Conservation (phyloP, 2,329 filamentous ascomycete genomes). For the Microsporum ferrugineum region DNA sequence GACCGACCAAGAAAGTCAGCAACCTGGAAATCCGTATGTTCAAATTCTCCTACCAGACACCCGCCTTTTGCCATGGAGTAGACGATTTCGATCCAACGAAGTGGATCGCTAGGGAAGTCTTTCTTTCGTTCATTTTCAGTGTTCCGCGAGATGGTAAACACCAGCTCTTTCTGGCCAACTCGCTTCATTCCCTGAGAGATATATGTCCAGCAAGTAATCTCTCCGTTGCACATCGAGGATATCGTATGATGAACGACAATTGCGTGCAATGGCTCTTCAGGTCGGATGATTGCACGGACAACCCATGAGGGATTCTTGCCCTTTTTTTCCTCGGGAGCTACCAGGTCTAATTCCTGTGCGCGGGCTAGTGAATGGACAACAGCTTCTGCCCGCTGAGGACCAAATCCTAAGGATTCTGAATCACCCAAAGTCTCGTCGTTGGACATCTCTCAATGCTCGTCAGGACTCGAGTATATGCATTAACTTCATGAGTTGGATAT, state of each 20-base stretch:
- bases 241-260: slow-evolving; percentile 9
- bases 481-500: background rate
- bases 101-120: slow-evolving; percentile 7
- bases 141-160: slow-evolving; percentile 8
- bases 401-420: background rate
- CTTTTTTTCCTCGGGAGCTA: background rate
- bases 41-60: slow-evolving; percentile 5
- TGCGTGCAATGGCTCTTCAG: slow-evolving; percentile 4
- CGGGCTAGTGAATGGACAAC: background rate
- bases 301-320: slow-evolving; percentile 3
- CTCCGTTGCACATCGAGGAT: slow-evolving; percentile 6
- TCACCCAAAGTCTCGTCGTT: background rate
- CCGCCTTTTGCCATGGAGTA: slow-evolving; percentile 9
- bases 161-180: slow-evolving; percentile 10
- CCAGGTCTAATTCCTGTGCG: background rate
- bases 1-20: slow-evolving; percentile 7
- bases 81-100: slow-evolving; percentile 8
- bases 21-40: slow-evolving; percentile 9
- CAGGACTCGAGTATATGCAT: background rate
- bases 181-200: slow-evolving; percentile 9
- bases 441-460: background rate
- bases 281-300: slow-evolving; percentile 1
- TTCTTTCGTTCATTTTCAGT: slow-evolving; percentile 2
- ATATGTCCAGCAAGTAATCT: slow-evolving; percentile 11
- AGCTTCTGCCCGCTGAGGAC: background rate